Percentiles rank a stretch among this genome's conserved stretches.
Conservation (phyloP, 2,329 filamentous ascomycete species). For the Xylariaceae sp. region DNA sequence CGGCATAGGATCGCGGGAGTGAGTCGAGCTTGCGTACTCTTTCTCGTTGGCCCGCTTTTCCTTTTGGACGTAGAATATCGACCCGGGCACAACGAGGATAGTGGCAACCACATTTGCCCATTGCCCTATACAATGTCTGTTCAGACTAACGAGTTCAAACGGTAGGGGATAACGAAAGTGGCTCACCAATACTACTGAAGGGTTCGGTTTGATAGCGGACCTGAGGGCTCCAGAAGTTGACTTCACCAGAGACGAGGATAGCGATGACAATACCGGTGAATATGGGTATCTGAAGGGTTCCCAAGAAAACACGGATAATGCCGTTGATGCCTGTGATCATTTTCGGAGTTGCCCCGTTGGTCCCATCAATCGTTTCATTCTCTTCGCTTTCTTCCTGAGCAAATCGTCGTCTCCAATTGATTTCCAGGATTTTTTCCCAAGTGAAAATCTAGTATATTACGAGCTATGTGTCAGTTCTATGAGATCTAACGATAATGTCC, state of each 20-base stretch:
- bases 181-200: slow-evolving; percentile 53
- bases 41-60: slow-evolving; percentile 30
- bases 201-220: slow-evolving; percentile 57
- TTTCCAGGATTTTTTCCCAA: slow-evolving; percentile 59
- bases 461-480: slow-evolving; percentile 1
- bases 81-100: slow-evolving; percentile 52
- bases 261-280: slow-evolving; percentile 55
- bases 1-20: slow-evolving; percentile 22
- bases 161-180: not conserved
- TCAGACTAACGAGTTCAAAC: not conserved
- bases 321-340: slow-evolving; percentile 52
- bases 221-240: slow-evolving; percentile 56
- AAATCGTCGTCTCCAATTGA: slow-evolving; percentile 51
- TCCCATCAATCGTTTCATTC: slow-evolving; percentile 45
- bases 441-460: slow-evolving; percentile 39
- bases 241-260: slow-evolving; percentile 57
- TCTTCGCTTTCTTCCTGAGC: slow-evolving; percentile 30
- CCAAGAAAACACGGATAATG: slow-evolving; percentile 48
- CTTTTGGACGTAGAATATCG: slow-evolving; percentile 48
- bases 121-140: slow-evolving; percentile 39
- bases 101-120: slow-evolving; percentile 58
- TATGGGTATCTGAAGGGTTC: slow-evolving; percentile 52
- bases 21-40: slow-evolving; percentile 14
- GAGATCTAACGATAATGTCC: not conserved
- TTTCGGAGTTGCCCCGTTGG: slow-evolving; percentile 48